Conservation (phyloP, 371 early-diverging fungal species). For the Circinella umbellata region DNA sequence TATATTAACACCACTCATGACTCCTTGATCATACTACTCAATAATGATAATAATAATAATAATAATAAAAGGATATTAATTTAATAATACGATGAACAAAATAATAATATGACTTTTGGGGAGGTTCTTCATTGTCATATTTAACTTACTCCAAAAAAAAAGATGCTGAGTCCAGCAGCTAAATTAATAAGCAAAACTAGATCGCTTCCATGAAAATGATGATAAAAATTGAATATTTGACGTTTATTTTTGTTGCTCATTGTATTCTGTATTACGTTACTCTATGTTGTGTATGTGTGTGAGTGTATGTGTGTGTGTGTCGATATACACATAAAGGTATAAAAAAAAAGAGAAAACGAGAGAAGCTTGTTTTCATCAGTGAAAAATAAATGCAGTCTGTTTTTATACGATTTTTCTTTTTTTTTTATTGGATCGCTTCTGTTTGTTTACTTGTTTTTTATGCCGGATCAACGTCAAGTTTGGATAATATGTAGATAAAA, state of each 20-base stretch:
- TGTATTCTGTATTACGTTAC: too few relatives aligned
- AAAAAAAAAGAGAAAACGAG: not conserved
- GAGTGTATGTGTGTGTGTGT: too few relatives aligned
- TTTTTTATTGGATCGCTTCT: not conserved
- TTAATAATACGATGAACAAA: too few relatives aligned
- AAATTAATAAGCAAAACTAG: constrained; percentile 40
- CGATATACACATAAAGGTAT: too few relatives aligned
- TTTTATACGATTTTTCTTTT: not conserved
- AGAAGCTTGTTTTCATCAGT: too few relatives aligned
- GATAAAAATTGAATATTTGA: constrained; percentile 16
- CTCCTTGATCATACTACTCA: constrained; percentile 50
- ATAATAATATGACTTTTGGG: too few relatives aligned
- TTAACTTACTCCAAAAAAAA: constrained; percentile 48
- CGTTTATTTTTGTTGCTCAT: not conserved
- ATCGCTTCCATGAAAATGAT: constrained; percentile 16
- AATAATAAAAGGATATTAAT: not conserved
- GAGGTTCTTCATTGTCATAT: too few relatives aligned
- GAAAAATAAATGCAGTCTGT: not conserved
- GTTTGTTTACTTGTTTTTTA: not conserved
- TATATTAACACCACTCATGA: constrained; percentile 51
- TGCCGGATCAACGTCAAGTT: not conserved
- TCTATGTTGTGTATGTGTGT: too few relatives aligned
- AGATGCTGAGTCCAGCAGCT: constrained; percentile 48
- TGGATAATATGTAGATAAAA: too few relatives aligned
- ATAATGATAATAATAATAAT: not conserved